Evolutionary conservation across 257 asterid genomes (phyloP).

Genomic region (Catharanthus roseus): DNA sequence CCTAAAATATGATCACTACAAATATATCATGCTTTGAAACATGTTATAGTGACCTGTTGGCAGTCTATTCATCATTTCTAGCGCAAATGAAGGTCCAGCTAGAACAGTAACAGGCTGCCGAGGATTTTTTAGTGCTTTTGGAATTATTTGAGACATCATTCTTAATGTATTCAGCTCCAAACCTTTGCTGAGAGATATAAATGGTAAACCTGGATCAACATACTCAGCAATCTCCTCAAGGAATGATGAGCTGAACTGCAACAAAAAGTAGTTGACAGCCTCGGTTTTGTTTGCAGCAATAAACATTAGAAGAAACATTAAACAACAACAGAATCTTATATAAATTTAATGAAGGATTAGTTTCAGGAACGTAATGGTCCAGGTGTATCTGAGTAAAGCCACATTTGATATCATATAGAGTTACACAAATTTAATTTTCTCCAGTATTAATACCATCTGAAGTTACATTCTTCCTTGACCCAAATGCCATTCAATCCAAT

Average conservation of each 20-base stretch:
- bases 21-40: constrained; percentile 16
- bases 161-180: constrained; percentile 78
- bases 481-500: background rate
- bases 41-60: constrained; percentile 66
- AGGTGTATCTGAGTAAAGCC: background rate
- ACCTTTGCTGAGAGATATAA: constrained; percentile 93
- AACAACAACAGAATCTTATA: background rate
- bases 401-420: background rate
- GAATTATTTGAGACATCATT: constrained; percentile 92
- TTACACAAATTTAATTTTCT: background rate
- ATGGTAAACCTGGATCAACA: constrained; percentile 87
- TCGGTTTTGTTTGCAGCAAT: background rate
- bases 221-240: constrained; percentile 67
- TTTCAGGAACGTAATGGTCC: background rate
- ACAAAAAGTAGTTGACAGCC: constrained; percentile 18
- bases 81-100: constrained; percentile 90
- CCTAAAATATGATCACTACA: constrained; percentile 2
- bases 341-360: background rate
- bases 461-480: background rate
- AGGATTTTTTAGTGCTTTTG: constrained; percentile 65
- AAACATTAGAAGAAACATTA: background rate
- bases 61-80: constrained; percentile 81
- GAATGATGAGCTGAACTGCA: constrained; percentile 88
- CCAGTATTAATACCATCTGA: background rate
- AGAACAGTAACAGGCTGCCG: constrained; percentile 86